Evolutionary conservation across 176 grass and related monocot species (phyloP).

Genomic region (Saccharum spontaneum): DNA sequence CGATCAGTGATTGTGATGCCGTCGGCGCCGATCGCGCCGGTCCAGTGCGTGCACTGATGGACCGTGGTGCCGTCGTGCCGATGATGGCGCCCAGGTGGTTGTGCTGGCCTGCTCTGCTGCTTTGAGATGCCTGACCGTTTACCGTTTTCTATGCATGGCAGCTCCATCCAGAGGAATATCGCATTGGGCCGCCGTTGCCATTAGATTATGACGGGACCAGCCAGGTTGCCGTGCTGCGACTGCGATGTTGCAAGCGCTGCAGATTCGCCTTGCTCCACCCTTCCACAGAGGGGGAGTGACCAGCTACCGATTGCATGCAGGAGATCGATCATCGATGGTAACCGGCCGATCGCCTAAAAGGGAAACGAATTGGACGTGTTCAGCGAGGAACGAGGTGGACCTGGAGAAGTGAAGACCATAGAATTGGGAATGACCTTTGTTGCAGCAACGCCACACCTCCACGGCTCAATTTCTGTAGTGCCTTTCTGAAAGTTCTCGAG

Average conservation of each 20-base stretch:
- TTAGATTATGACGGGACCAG: not conserved
- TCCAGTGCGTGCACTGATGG: not conserved
- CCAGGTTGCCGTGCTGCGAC: not conserved
- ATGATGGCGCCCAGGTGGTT: not conserved
- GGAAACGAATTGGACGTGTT: not conserved
- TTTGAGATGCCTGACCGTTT: not conserved
- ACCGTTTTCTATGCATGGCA: conserved; percentile 11
- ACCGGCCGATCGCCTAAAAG: not conserved
- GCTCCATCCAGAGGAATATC: not conserved
- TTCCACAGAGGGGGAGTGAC: not conserved
- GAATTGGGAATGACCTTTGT: not conserved
- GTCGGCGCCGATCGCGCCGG: conserved; percentile 36
- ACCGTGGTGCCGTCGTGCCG: not conserved
- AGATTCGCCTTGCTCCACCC: not conserved
- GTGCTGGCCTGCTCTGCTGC: not conserved
- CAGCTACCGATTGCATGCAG: not conserved
- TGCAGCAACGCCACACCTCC: not conserved
- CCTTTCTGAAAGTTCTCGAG: not conserved
- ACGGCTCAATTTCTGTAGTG: not conserved
- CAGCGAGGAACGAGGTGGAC: not conserved
- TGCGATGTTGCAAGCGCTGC: not conserved
- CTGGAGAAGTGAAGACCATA: not conserved
- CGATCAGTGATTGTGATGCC: conserved; percentile 11
- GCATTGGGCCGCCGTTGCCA: not conserved
- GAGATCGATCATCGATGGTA: not conserved